Percentiles rank a stretch among this genome's conserved stretches.
Evolutionary conservation across 768 basidiomycete genomes (phyloP).

Genomic region (Naganishia randhawae): DNA sequence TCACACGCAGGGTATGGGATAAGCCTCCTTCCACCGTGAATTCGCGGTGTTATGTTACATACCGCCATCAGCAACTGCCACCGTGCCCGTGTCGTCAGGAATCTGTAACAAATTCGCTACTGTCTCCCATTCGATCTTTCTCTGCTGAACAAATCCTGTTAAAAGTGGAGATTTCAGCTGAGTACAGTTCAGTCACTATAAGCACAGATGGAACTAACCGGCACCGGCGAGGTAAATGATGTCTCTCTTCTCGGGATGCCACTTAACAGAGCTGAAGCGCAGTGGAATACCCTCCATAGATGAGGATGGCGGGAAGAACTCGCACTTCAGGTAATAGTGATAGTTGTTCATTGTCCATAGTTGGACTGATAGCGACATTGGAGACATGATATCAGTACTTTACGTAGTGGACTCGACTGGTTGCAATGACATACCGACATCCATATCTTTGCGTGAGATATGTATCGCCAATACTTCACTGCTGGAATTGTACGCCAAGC

Average conservation of each 20-base stretch:
- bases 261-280: conserved; percentile 69
- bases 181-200: neutral
- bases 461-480: conserved; percentile 80
- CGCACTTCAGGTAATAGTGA: conserved; percentile 96
- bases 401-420: neutral
- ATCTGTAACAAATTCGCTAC: conserved; percentile 60
- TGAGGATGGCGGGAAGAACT: conserved; percentile 57
- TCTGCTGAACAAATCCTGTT: conserved; percentile 55
- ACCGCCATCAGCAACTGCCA: conserved; percentile 88
- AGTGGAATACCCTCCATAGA: conserved; percentile 15
- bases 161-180: neutral
- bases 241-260: conserved; percentile 81
- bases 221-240: conserved; percentile 64
- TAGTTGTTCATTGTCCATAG: conserved; percentile 93
- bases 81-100: conserved; percentile 74
- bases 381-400: neutral
- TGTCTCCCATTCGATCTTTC: conserved; percentile 75
- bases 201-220: conserved; percentile 54
- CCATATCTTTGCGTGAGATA: conserved; percentile 62
- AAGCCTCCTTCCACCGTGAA: neutral
- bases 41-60: conserved; percentile 40
- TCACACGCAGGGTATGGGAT: neutral
- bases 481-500: conserved; percentile 81
- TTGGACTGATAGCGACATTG: conserved; percentile 61
- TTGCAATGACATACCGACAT: conserved; percentile 62